Percentiles rank a stretch among this genome's conserved stretches.
phyloP scores from a whole-genome alignment of 2,329 filamentous ascomycete species.

The Fusarium sulawesiense region DNA sequence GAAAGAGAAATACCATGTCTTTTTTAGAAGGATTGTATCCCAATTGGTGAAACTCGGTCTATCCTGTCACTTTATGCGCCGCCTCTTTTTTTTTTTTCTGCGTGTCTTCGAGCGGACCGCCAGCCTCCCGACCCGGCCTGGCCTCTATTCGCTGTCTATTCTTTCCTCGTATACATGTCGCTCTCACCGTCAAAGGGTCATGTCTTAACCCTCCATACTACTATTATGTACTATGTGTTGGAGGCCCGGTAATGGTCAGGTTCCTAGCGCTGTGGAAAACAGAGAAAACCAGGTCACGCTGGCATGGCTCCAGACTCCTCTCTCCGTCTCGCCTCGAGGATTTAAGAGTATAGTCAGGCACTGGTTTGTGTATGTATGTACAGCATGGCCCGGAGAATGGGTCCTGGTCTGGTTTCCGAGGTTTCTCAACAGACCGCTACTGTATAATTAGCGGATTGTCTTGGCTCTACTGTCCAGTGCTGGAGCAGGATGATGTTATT shows the following conservation, averaged over 20 bases:
- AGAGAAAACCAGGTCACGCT: constrained; percentile 27
- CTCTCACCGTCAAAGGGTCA: constrained; percentile 17
- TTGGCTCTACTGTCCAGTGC: not conserved
- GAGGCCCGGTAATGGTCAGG: constrained; percentile 19
- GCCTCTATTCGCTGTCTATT: constrained; percentile 11
- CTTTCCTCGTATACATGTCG: constrained; percentile 1
- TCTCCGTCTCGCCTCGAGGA: constrained; percentile 8
- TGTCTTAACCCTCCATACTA: not conserved
- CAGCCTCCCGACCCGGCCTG: constrained; percentile 1
- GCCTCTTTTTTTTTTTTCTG: not conserved
- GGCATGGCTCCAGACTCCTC: constrained; percentile 34
- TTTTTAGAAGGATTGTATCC: constrained; percentile 2
- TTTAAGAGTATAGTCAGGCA: constrained; percentile 6
- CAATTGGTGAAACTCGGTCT: constrained; percentile 25
- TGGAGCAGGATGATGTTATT: constrained; percentile 4
- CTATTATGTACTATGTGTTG: constrained; percentile 17
- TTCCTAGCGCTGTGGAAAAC: constrained; percentile 31
- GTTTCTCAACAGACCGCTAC: constrained; percentile 36
- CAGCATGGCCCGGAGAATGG: constrained; percentile 26
- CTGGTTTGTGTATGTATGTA: constrained; percentile 7
- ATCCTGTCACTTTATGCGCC: constrained; percentile 21
- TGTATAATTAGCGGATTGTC: constrained; percentile 10
- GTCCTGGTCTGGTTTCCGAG: constrained; percentile 24
- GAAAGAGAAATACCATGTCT: not conserved
- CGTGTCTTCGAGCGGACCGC: constrained; percentile 2